Evolutionary conservation across 1,284 basidiomycete genomes (phyloP), one percentile per base, ranked within the genome.

Genomic region (Malassezia globosa): DNA sequence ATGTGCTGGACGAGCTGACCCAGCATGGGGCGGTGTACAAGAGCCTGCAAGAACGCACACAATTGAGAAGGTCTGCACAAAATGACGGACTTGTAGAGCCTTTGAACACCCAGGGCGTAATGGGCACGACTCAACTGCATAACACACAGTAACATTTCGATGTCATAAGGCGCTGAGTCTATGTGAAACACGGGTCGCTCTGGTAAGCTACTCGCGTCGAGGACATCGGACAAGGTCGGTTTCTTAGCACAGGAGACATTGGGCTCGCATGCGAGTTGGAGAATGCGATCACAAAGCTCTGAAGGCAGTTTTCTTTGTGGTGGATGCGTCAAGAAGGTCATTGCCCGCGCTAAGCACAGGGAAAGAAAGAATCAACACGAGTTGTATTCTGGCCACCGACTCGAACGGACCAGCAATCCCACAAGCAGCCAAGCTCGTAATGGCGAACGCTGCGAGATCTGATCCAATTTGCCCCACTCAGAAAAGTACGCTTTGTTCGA

Each of bases 41-140:
- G 37, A 8, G 48, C 21, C n/a, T 25, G 29, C 4, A 37, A 27
- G 18, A 51, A 27, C 10, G 26, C 24, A 2, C 7, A 22, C 5
- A 51, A 37, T 21, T 51, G 48, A 6, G 48, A 51, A 7, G 48
- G 48, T 18, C 16, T 7, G 10, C 25, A 5, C 10, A 51, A 21
- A 23, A 26, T 23, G 24, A 42, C 27, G 21, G 48, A 26, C n/a
- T 31, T 42, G 37, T 51, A 51, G 25, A 49, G 42, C 2, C 53
- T 27, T n/a, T 50, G 42, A 4, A 53, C 49, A 5, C 44, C 25
- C 8, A 56, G 27, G 27, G 48, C 47, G 26, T 56, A 55, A 26
- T 45, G 51, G 13, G 47, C 44, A n/a, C 46, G 54, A 16, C 14
- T 47, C 5, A 58, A 35, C 26, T 22, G 21, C 46, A 56, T 48